Base-by-base conservation (phyloP, 352 stramenopile species). In the Blastocystis sp. region DNA sequence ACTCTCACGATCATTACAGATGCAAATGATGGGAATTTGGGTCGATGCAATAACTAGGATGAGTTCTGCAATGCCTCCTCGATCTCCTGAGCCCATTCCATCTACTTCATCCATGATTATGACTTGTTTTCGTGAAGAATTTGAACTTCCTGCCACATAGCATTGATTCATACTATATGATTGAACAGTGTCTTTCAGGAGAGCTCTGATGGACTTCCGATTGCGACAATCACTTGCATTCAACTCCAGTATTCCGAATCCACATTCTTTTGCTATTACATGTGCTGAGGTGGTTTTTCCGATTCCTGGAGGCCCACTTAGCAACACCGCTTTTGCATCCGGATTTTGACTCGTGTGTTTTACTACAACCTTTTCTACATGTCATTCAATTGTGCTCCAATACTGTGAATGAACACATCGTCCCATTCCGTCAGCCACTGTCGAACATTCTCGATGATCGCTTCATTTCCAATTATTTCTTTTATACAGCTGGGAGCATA, bases 41-140 rank as follows among this genome's bases (percentile, higher is more conserved):
- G 93, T 97, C 87, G 96, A 97, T 92, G 99, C 98, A 90, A 99
- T 98, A 76, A 99, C 95, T 91, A 96, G 92, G 90, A 99, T 98
- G 20, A 99, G 92, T 92, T 99, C 97, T 20, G 93, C 92, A 13
- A 97, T 98, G 66, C 96, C 96, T 62, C 95, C 96, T 18, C 97
- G 93, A 92, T 99, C 97, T 18, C 95, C 95, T 0, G 94, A 95
- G 29, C 94, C 96, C 97, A 99, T 98, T 23, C 97, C 97, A 90
- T 99, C 97, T 4, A 99, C 97, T 92, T 99, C 97, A 89, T 99
- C 97, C 97, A 99, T 99, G 84, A 99, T 95, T 13, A 99, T 93
- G 63, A 98, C 93, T 23, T 96, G 95, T 90, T 95, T 94, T 68
- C 92, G 34, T 18, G 20, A 0, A n/a, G 34, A n/a, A 18, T 26